A percentile compares a stretch with the other conserved stretches of the same genome.
phyloP scores from a whole-genome alignment of 495 filamentous ascomycete species.

The Xanthoparmelia taractica region DNA sequence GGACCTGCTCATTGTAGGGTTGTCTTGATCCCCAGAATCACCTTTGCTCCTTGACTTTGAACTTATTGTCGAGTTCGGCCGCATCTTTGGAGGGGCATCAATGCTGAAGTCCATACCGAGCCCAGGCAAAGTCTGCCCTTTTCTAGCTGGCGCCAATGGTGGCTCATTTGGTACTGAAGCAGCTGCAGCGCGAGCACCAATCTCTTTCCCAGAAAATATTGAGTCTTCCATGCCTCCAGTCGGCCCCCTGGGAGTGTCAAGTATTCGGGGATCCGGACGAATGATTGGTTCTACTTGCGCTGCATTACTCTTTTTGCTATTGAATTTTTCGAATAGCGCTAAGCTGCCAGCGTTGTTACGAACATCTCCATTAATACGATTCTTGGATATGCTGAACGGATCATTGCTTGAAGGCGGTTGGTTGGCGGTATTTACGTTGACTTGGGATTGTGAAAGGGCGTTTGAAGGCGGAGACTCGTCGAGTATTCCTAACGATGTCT shows the following conservation, averaged over 20 bases:
- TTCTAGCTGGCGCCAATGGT: slow-evolving; percentile 59
- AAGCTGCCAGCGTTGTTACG: slow-evolving; percentile 41
- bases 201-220: slow-evolving; percentile 19
- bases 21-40: slow-evolving; percentile 43
- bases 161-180: slow-evolving; percentile 39
- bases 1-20: slow-evolving; percentile 32
- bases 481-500: slow-evolving; percentile 29
- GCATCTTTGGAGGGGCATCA: slow-evolving; percentile 61
- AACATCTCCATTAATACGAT: slow-evolving; percentile 35
- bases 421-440: slow-evolving; percentile 35
- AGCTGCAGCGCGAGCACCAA: slow-evolving; percentile 5
- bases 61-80: slow-evolving; percentile 44
- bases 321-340: slow-evolving; percentile 51
- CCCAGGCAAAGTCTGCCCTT: slow-evolving; percentile 51
- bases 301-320: slow-evolving; percentile 38
- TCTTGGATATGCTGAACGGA: slow-evolving; percentile 40
- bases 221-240: slow-evolving; percentile 12
- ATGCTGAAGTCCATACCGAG: slow-evolving; percentile 42
- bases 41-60: slow-evolving; percentile 42
- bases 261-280: slow-evolving; percentile 27
- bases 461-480: slow-evolving; percentile 36
- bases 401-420: slow-evolving; percentile 32
- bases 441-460: slow-evolving; percentile 37
- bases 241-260: slow-evolving; percentile 33
- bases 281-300: slow-evolving; percentile 29